Evolutionary conservation across 371 early-diverging fungal genomes (phyloP), one percentile per base, ranked within the genome.

Genomic region (Mortierella sp.): DNA sequence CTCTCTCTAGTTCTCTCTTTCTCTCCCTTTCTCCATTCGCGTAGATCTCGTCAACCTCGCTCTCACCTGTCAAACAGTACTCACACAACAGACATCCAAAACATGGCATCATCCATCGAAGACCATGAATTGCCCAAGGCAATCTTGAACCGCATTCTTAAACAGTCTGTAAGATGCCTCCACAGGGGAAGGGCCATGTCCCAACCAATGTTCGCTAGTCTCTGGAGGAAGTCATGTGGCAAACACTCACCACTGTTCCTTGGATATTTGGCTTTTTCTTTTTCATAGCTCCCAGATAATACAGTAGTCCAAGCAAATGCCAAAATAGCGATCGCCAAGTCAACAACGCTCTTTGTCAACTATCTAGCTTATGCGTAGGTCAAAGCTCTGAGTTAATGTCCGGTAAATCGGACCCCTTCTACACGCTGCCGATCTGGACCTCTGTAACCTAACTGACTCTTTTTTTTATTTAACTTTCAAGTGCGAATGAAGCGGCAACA

Each of bases 341-440:
- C 89, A 28, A 84, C 88, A 15, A 89, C 89, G 0, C 83, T 90
- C 4, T 90, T 90, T 64, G 87, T 90, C 68, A 90, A 84, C 60
- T 90, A 90, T 57, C 68, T 90, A 14, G 82, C 88, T 21, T 81
- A 88, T 25, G 84, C 87, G 90, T 88, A 87, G 60, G 75, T 62
- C 30, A 30, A 3, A n/a, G n/a, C n/a, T n/a, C n/a, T n/a, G n/a
- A n/a, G n/a, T n/a, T n/a, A n/a, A n/a, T n/a, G n/a, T n/a, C n/a
- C n/a, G n/a, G n/a, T n/a, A n/a, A n/a, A n/a, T n/a, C n/a, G n/a
- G n/a, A n/a, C n/a, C n/a, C n/a, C n/a, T n/a, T n/a, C n/a, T n/a
- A n/a, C n/a, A n/a, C n/a, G n/a, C n/a, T n/a, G n/a, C n/a, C n/a
- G n/a, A n/a, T n/a, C n/a, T n/a, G n/a, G n/a, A n/a, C n/a, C n/a